Evolutionary conservation across 306 rosid species (phyloP).

Genomic region (Quercus wislizeni): DNA sequence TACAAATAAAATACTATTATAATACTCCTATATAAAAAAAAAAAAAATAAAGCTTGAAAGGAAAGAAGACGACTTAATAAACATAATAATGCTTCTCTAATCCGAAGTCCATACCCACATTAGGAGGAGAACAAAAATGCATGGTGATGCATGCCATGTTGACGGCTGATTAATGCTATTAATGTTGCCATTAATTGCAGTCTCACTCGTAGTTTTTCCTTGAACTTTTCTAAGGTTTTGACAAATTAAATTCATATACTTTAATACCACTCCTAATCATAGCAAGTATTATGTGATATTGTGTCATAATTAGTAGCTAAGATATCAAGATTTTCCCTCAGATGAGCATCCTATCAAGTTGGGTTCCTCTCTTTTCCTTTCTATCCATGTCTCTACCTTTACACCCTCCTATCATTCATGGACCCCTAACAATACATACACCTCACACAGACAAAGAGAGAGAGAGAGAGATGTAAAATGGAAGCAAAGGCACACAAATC

Average conservation of each 20-base stretch:
- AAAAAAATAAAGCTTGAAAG: too few species aligned
- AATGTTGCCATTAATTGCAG: neutral
- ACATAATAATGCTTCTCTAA: neutral
- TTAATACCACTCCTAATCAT: constrained; percentile 71
- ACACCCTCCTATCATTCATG: constrained; percentile 72
- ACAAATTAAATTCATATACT: constrained; percentile 35
- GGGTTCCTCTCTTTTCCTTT: constrained; percentile 26
- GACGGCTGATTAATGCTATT: constrained; percentile 7
- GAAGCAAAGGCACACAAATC: constrained; percentile 85
- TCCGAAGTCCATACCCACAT: neutral
- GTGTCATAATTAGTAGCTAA: constrained; percentile 57
- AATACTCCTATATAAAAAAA: too few species aligned
- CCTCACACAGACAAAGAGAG: constrained; percentile 11
- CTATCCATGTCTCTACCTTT: constrained; percentile 41
- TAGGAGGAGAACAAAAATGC: constrained; percentile 1
- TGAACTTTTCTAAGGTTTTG: constrained; percentile 13
- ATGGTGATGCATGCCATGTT: constrained; percentile 20
- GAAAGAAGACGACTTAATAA: neutral
- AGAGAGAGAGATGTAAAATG: constrained; percentile 70
- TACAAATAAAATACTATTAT: too few species aligned
- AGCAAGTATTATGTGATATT: constrained; percentile 36
- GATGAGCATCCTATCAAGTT: constrained; percentile 62
- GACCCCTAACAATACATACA: constrained; percentile 8
- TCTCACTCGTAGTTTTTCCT: constrained; percentile 7
- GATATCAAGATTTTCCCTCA: constrained; percentile 55